Evolutionary conservation across 441 rosid species (phyloP).

Genomic region (Erodium moschatum): DNA sequence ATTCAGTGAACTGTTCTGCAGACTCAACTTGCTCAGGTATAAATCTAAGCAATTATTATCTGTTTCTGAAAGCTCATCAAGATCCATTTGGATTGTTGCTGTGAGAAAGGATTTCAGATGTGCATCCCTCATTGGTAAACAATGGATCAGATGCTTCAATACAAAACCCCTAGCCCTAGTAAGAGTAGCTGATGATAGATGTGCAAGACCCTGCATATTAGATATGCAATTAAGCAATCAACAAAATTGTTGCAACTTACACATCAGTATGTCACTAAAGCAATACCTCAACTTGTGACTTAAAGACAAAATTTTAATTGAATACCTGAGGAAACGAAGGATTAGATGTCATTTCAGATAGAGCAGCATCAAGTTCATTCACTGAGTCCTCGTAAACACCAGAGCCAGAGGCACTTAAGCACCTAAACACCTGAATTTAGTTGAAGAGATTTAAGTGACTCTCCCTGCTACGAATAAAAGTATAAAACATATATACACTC

Average conservation of each 20-base stretch:
- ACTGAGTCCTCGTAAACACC: constrained; percentile 40
- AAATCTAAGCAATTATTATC: constrained; percentile 25
- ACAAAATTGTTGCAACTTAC: background rate
- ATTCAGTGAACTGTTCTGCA: constrained; percentile 22
- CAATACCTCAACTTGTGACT: background rate
- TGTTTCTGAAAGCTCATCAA: constrained; percentile 23
- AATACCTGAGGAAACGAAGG: constrained; percentile 71
- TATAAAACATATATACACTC: background rate
- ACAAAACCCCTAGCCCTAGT: constrained; percentile 38
- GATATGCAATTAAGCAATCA: constrained; percentile 13
- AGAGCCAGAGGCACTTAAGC: constrained; percentile 28
- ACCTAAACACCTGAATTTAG: constrained; percentile 39
- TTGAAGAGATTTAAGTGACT: background rate
- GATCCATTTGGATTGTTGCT: constrained; percentile 50
- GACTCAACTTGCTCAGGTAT: constrained; percentile 34
- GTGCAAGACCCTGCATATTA: constrained; percentile 51
- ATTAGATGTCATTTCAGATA: constrained; percentile 40
- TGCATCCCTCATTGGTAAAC: constrained; percentile 49
- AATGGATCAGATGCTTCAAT: constrained; percentile 35
- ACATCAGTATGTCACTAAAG: background rate
- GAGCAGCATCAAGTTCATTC: constrained; percentile 52
- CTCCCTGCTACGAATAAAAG: constrained; percentile 1
- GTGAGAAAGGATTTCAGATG: constrained; percentile 50
- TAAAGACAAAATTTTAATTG: background rate
- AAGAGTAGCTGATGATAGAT: constrained; percentile 48